A percentile compares a stretch with the other conserved stretches of the same genome.
Conservation (phyloP, 2,329 filamentous ascomycete species). For the Colletotrichum abscissum region DNA sequence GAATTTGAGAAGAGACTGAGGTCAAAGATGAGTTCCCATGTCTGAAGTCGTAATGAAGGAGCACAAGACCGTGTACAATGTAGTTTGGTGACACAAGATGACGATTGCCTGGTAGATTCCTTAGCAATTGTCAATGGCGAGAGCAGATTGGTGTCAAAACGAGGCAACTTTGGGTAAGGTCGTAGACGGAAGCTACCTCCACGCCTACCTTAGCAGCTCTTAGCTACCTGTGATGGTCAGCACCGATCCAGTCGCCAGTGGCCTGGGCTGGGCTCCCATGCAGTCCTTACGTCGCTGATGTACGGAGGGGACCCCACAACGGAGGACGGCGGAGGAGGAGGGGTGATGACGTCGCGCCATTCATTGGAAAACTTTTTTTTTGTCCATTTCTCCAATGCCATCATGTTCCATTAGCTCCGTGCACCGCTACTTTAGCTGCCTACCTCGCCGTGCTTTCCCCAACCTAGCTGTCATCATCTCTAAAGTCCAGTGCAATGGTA, state of each 20-base stretch:
- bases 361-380: constrained; percentile 4
- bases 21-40: constrained; percentile 1
- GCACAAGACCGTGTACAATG: not conserved
- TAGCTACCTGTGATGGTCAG: not conserved
- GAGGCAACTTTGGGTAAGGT: not conserved
- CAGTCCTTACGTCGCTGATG: constrained; percentile 31
- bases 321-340: constrained; percentile 20
- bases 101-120: constrained; percentile 21
- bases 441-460: not conserved
- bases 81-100: not conserved
- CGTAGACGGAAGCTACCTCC: not conserved
- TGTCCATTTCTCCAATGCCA: constrained; percentile 1
- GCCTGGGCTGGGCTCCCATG: constrained; percentile 23
- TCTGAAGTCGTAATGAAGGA: not conserved
- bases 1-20: constrained; percentile 21
- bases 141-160: not conserved
- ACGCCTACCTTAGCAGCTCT: too few species aligned
- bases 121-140: constrained; percentile 13
- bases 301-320: constrained; percentile 16
- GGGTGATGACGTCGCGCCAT: constrained; percentile 31
- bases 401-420: not conserved
- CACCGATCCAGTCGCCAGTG: not conserved
- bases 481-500: not conserved
- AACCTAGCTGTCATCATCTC: not conserved
- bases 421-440: not conserved